Conservation (phyloP, 305 asterid genomes). For the Fraxinus dipetala region DNA sequence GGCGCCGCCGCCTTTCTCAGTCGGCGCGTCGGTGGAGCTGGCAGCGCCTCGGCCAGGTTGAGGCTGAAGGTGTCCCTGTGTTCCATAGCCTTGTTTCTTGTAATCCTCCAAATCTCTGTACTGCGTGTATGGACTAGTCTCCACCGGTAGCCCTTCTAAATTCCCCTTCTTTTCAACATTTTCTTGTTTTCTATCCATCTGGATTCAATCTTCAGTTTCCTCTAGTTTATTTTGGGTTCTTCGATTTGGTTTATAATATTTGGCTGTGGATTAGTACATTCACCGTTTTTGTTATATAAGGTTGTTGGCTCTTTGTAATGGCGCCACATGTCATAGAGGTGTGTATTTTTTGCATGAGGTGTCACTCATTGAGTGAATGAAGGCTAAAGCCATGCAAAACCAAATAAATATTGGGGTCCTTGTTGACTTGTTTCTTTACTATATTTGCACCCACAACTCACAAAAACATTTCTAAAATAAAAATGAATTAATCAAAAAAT, state of each 20-base stretch:
- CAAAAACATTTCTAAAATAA: background rate
- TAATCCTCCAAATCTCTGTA: constrained; percentile 80
- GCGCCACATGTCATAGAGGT: constrained; percentile 27
- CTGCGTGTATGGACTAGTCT: constrained; percentile 77
- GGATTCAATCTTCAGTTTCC: background rate
- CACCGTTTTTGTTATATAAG: background rate
- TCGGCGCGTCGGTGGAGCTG: constrained; percentile 80
- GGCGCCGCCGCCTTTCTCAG: constrained; percentile 29
- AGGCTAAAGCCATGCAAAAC: constrained; percentile 32
- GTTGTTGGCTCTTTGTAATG: background rate
- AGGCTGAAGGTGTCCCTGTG: constrained; percentile 69
- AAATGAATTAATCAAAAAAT: too few species aligned
- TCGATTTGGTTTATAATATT: background rate
- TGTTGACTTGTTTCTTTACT: background rate
- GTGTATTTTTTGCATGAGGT: constrained; percentile 12
- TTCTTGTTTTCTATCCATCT: constrained; percentile 40
- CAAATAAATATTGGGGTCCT: background rate
- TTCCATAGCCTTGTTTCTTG: constrained; percentile 74
- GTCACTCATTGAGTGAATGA: constrained; percentile 10
- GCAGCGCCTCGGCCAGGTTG: constrained; percentile 71
- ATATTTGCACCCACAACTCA: background rate
- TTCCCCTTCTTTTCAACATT: constrained; percentile 26
- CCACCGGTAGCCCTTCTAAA: constrained; percentile 59
- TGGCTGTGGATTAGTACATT: background rate
- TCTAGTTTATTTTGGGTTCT: background rate